Percentiles rank a stretch among this genome's conserved stretches.
phyloP scores from a whole-genome alignment of 2,329 filamentous ascomycete species.

The Amauroascus verrucosus region DNA sequence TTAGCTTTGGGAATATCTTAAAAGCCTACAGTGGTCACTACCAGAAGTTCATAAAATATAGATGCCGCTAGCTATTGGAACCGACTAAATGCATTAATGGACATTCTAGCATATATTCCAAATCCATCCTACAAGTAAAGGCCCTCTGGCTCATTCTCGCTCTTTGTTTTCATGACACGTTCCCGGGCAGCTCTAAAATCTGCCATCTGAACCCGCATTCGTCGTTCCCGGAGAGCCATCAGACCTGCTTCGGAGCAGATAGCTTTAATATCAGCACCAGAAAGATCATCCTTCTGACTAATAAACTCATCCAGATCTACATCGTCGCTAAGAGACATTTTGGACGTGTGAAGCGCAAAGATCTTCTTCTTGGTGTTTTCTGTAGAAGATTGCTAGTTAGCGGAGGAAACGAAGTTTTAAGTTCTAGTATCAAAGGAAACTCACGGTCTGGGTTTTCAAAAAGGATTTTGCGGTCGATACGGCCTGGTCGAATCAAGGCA shows the following conservation, averaged over 20 bases:
- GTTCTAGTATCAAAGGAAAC: slow-evolving; percentile 23
- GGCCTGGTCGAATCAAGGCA: slow-evolving; percentile 87
- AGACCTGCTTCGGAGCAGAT: slow-evolving; percentile 96
- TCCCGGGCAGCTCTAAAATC: slow-evolving; percentile 91
- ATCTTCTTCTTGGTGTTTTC: slow-evolving; percentile 96
- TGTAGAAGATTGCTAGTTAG: slow-evolving; percentile 17
- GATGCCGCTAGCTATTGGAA: slow-evolving; percentile 7
- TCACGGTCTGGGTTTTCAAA: slow-evolving; percentile 62
- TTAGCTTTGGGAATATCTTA: no score
- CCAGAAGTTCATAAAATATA: no score
- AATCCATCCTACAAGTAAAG: slow-evolving; percentile 70
- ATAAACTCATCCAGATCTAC: slow-evolving; percentile 99
- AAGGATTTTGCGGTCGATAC: slow-evolving; percentile 95
- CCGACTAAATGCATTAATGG: slow-evolving; percentile 6
- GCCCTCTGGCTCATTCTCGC: slow-evolving; percentile 94
- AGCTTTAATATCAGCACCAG: slow-evolving; percentile 95
- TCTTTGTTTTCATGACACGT: slow-evolving; percentile 95
- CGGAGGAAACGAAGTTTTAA: background rate
- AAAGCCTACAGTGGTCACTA: no score
- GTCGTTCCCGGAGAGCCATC: slow-evolving; percentile 82
- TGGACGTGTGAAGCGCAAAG: slow-evolving; percentile 93
- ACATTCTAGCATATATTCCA: background rate
- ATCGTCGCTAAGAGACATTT: slow-evolving; percentile 93
- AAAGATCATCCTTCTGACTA: slow-evolving; percentile 93
- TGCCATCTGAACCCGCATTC: slow-evolving; percentile 98